A percentile compares a stretch with the other conserved stretches of the same genome.
Evolutionary conservation across 257 asterid species (phyloP).

Genomic region (Schizonepeta tenuifolia): DNA sequence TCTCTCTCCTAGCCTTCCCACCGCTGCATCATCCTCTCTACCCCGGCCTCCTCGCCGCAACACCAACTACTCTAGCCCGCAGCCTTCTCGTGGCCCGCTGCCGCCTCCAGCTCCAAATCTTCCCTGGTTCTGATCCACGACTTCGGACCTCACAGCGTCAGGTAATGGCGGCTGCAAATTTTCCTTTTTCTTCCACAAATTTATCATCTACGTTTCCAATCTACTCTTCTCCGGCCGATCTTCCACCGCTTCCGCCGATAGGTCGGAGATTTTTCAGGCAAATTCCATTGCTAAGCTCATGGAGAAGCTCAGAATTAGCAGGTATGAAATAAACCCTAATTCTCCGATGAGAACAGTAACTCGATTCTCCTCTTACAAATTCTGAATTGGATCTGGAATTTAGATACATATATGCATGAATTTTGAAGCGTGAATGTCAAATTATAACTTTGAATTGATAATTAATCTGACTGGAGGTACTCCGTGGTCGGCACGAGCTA

Average conservation of each 20-base stretch:
- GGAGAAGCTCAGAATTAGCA: conserved; percentile 52
- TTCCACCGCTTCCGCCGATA: conserved; percentile 47
- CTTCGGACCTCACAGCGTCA: conserved; percentile 75
- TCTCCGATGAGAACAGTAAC: not conserved
- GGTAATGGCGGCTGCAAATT: conserved; percentile 85
- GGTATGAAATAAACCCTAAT: conserved; percentile 23
- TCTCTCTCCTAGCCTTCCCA: too few species aligned
- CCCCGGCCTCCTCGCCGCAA: too few species aligned
- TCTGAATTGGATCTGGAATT: not conserved
- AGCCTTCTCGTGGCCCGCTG: conserved; percentile 72
- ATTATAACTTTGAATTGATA: not conserved
- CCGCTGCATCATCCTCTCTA: too few species aligned
- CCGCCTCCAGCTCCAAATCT: conserved; percentile 47
- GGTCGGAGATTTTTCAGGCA: conserved; percentile 85
- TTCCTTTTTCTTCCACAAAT: conserved; percentile 47
- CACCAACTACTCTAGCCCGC: too few species aligned
- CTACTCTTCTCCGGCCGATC: conserved; percentile 77
- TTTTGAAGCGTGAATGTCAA: not conserved
- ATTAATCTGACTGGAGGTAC: conserved; percentile 33
- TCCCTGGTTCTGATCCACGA: conserved; percentile 74
- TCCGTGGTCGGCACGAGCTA: conserved; percentile 80
- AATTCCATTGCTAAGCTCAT: conserved; percentile 52
- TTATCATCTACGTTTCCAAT: conserved; percentile 71
- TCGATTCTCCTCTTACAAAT: not conserved
- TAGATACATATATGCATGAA: not conserved